Percentiles rank a stretch among this genome's conserved stretches.
Evolutionary conservation across 805 yeast genomes (phyloP).

Genomic region (Candida nemodendra): DNA sequence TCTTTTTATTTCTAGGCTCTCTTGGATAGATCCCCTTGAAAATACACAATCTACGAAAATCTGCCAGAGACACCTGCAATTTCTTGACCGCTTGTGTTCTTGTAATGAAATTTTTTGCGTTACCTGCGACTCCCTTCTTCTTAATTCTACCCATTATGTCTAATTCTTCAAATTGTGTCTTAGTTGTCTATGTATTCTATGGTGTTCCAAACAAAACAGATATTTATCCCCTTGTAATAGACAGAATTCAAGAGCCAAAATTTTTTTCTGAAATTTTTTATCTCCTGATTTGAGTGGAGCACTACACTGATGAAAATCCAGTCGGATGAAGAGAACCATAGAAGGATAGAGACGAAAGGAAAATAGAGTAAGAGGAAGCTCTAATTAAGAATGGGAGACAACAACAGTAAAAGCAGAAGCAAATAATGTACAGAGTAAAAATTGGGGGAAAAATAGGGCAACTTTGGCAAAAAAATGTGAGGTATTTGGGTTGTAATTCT

Average conservation of each 20-base stretch:
- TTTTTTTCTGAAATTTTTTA: slow-evolving; percentile 10
- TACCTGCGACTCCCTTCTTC: slow-evolving; percentile 83
- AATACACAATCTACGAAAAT: slow-evolving; percentile 94
- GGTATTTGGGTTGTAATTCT: no score
- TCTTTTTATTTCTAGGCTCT: slow-evolving; percentile 92
- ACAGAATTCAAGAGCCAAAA: slow-evolving; percentile 14
- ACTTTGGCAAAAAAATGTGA: no score
- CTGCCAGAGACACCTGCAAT: slow-evolving; percentile 90
- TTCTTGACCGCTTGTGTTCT: slow-evolving; percentile 92
- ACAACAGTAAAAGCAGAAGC: no score
- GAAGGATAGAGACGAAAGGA: no score
- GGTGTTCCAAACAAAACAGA: no score
- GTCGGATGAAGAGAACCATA: no score
- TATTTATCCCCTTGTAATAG: no score
- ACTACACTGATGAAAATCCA: slow-evolving; percentile 6
- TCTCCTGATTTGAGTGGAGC: slow-evolving; percentile 10
- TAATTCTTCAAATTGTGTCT: not conserved
- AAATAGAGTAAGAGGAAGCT: no score
- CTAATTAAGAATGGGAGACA: no score
- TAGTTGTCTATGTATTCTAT: not conserved
- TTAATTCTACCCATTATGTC: slow-evolving; percentile 58
- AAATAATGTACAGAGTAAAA: no score
- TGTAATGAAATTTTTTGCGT: slow-evolving; percentile 88
- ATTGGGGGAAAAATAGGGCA: no score
- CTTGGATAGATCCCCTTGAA: slow-evolving; percentile 98